Conservation (phyloP, 306 rosid genomes). For the Acacia confusa region DNA sequence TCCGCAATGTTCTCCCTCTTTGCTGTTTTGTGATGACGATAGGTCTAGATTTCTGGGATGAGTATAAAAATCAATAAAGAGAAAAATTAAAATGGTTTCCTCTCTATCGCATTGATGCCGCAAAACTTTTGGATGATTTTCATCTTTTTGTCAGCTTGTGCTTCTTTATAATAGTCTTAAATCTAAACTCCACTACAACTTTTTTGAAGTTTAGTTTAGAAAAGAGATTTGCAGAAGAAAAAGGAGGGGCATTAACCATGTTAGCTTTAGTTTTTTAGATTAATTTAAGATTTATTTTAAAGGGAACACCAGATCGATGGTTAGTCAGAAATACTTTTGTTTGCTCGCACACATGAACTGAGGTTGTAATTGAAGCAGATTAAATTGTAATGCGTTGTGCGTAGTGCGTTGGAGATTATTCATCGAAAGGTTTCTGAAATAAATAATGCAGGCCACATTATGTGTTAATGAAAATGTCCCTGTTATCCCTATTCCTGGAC, state of each 20-base stretch:
- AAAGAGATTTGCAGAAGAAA: too few relatives aligned
- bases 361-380: too few relatives aligned
- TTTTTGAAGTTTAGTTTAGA: too few relatives aligned
- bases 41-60: background rate
- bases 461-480: conserved; percentile 72
- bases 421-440: background rate
- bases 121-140: background rate
- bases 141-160: background rate
- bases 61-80: background rate
- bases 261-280: too few relatives aligned
- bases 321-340: too few relatives aligned
- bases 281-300: too few relatives aligned
- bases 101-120: background rate
- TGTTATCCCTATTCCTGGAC: conserved; percentile 90
- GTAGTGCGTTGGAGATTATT: background rate
- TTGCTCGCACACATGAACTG: too few relatives aligned
- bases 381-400: too few relatives aligned
- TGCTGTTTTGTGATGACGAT: background rate
- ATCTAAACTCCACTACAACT: too few relatives aligned
- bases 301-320: too few relatives aligned
- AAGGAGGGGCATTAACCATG: too few relatives aligned
- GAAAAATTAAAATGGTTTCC: background rate
- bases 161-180: background rate
- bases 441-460: conserved; percentile 72
- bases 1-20: background rate